A percentile compares a stretch with the other conserved stretches of the same genome.
These are phyloP conservation scores for Apophysomyces sp. DNA, from an alignment of 371 early-diverging fungal species.

Conservation along the genomic window DNA sequence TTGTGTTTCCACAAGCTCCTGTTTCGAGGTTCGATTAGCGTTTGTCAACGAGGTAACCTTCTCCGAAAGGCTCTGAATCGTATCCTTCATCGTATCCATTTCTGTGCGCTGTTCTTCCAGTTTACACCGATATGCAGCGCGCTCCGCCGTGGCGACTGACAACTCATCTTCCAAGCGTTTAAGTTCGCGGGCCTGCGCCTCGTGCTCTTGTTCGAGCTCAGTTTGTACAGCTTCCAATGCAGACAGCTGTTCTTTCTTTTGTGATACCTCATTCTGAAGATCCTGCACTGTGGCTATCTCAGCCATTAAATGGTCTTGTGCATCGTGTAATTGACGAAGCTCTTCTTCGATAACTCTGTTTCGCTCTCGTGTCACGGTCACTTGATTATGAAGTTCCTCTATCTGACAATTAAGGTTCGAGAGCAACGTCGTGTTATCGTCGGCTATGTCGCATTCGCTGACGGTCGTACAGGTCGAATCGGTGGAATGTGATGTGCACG, in stretches of 20 bases:
- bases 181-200: neutral
- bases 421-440: neutral
- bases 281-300: neutral
- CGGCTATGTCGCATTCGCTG: neutral
- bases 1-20: conserved; percentile 10
- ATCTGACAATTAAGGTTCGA: conserved; percentile 9
- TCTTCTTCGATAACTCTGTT: conserved; percentile 18
- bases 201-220: neutral
- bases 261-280: neutral
- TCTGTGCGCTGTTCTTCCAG: neutral
- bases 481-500: neutral
- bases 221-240: neutral
- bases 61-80: neutral
- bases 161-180: neutral
- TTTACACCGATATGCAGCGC: neutral
- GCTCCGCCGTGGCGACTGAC: neutral
- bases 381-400: conserved; percentile 20
- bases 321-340: neutral
- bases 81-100: neutral
- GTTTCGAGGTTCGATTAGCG: neutral
- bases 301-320: neutral
- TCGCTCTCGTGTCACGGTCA: conserved; percentile 18
- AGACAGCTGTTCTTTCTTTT: neutral
- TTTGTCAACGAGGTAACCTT: conserved; percentile 1
- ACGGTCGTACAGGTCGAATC: neutral